A percentile compares a stretch with the other conserved stretches of the same genome.
These are phyloP conservation scores for Diaporthe ilicicola DNA, from an alignment of 2,329 filamentous ascomycete species.

Conservation along the genomic window DNA sequence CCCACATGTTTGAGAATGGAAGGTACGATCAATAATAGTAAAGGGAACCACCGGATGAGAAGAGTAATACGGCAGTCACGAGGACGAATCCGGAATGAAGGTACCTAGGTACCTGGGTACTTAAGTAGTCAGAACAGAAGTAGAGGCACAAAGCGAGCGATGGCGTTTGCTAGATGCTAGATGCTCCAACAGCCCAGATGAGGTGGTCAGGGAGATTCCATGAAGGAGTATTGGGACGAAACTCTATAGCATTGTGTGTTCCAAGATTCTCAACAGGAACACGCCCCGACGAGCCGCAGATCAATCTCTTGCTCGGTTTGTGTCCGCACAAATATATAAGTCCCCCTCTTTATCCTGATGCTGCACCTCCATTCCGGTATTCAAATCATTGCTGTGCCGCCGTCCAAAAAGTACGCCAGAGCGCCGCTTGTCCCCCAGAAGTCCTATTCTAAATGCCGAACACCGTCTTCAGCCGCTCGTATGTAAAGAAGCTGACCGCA, in stretches of 20 bases:
- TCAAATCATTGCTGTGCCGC: conserved; percentile 29
- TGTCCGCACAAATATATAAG: not conserved
- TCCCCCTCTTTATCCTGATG: conserved; percentile 1
- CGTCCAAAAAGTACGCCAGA: conserved; percentile 24
- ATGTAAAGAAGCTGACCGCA: conserved; percentile 74
- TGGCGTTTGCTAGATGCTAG: not conserved
- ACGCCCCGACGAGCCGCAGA: not conserved
- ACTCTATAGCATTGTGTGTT: not conserved
- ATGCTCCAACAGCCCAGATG: not conserved
- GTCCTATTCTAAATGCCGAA: conserved; percentile 66
- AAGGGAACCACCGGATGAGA: not conserved
- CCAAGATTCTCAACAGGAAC: not conserved
- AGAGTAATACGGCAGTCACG: no score
- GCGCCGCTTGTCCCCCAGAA: conserved; percentile 9
- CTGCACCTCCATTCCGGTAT: not conserved
- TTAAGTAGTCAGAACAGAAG: not conserved
- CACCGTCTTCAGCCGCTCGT: conserved; percentile 69
- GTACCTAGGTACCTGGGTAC: no score
- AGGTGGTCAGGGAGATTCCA: not conserved
- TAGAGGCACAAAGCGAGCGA: not conserved
- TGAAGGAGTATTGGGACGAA: rapidly evolving
- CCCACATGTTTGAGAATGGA: not conserved
- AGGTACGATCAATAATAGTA: not conserved
- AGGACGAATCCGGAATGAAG: not conserved
- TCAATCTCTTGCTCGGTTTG: not conserved